Evolutionary conservation across 2,329 filamentous ascomycete genomes (phyloP), one percentile per base, ranked within the genome.

Genomic region (Cladosporium austrohemisphaericum): DNA sequence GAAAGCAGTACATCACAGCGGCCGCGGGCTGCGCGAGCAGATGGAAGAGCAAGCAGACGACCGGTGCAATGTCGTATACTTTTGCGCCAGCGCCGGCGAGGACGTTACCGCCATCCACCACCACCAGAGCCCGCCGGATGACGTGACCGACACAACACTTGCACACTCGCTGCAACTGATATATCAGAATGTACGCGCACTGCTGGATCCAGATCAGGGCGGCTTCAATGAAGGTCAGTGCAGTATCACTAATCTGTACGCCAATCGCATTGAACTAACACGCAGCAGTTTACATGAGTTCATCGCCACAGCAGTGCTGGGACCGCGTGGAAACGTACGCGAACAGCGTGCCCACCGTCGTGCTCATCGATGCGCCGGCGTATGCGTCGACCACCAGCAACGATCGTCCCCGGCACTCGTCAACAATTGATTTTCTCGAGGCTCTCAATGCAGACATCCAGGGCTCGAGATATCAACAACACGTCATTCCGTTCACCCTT

Each of bases 131-230:
- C 54, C 52, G 25, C 62, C 60, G 7, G 35, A 50, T 11, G 25
- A 37, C 18, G 37, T 52, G 22, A 28, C 50, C 9, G 33, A 26
- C 29, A 40, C 28, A 44, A 23, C 35, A 9, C 31, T 41, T 11
- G 43, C 41, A 35, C 29, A 49, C 9, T 48, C 52, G 32, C 52
- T 57, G 18, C 47, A 54, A 7, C 37, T 54, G 32, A 57, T 64
- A 16, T 52, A 60, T 33, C 51, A 54, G 33, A 65, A 66, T 53
- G 54, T 65, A 31, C 54, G 54, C 23, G 51, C 53, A 23, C 58
- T 66, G 44, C 52, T 66, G 35, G 62, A 66, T 50, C 55, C 58
- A 47, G 59, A 65, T 41, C 57, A 60, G 37, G 63, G 63, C 38
- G 60, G 60, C 22, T 64, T 64, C 41, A 49, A 56, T 16, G 53